Evolutionary conservation across 140 eudicot genomes (phyloP), one percentile per base, ranked within the genome.

Genomic region (Anethum foeniculum): DNA sequence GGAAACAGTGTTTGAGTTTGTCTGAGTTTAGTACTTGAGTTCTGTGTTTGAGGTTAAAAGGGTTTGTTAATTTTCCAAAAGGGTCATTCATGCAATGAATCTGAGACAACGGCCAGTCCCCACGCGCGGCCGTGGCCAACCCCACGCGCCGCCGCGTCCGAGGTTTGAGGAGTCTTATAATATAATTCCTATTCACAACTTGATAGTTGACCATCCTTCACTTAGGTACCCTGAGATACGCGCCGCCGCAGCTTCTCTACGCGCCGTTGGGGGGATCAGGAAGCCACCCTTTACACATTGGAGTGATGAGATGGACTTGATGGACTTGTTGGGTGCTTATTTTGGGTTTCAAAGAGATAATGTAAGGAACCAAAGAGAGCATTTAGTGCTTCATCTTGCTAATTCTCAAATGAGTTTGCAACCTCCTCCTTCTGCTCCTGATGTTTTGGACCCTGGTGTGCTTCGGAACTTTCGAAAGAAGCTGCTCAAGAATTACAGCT

Each of bases 381-480:
- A 94, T 79, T 85, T 94, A 13, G 98, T 94, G 0, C 97, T 94
- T 46, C 98, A 94, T 80, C 85, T 94, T 1, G 93, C 98, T 2
- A 94, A 94, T 79, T 87, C 91, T 56, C 98, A 94, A 86, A 94
- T 94, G 98, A 89, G 97, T 58, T 90, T 94, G 48, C 84, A 87
- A 1, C 96, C 96, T 18, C 96, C 96, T 19, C 97, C 96, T 0
- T 80, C 85, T 65, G 82, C 86, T 79, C 80, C 82, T 7, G 98
- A 88, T 69, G 86, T 86, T 54, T 90, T 94, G 14, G 97, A 92
- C 79, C 81, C 86, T 3, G 73, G 81, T 25, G 96, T 94, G 16
- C 93, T 94, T 34, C 89, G 88, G 16, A 87, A 82, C 38, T 94
- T 94, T 77, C 90, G 98, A 9, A 83, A 82, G 75, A 92, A 92